Percentiles rank a stretch among this genome's conserved stretches.
Conservation (phyloP, 1,139 yeast species). For the Tardiomyces blankii region DNA sequence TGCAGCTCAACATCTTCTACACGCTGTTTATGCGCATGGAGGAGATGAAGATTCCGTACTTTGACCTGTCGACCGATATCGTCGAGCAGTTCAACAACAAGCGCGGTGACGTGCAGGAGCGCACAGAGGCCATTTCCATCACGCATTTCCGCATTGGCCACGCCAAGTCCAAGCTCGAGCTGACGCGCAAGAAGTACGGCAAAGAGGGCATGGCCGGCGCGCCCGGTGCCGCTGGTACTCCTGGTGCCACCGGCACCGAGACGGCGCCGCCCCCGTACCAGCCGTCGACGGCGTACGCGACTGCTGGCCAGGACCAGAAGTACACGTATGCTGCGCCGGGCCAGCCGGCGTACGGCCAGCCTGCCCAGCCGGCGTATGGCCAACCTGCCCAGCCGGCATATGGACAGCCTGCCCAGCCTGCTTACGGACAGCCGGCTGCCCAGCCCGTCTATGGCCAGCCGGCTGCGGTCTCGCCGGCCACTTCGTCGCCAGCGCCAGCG, state of each 20-base stretch:
- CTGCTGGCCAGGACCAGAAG: conserved; percentile 11
- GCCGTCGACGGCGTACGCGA: conserved; percentile 10
- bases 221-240: conserved; percentile 23
- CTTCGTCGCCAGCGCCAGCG: conserved; percentile 8
- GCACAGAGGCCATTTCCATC: conserved; percentile 72
- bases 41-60: conserved; percentile 93
- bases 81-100: conserved; percentile 67
- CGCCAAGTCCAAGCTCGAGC: conserved; percentile 72
- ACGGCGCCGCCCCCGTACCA: conserved; percentile 22
- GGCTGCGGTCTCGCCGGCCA: background rate
- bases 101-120: conserved; percentile 86
- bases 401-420: conserved; percentile 12
- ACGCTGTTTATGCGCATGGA: conserved; percentile 85
- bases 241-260: conserved; percentile 14
- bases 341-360: conserved; percentile 14
- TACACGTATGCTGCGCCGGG: conserved; percentile 24
- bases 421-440: conserved; percentile 10
- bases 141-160: conserved; percentile 87
- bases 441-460: conserved; percentile 7
- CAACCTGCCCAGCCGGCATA: conserved; percentile 13
- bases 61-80: conserved; percentile 75
- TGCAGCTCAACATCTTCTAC: conserved; percentile 95
- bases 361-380: conserved; percentile 12
- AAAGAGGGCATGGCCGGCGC: conserved; percentile 33
- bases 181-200: conserved; percentile 69